Conservation (phyloP, 805 yeast species). For the Cyberlindnera petersonii region DNA sequence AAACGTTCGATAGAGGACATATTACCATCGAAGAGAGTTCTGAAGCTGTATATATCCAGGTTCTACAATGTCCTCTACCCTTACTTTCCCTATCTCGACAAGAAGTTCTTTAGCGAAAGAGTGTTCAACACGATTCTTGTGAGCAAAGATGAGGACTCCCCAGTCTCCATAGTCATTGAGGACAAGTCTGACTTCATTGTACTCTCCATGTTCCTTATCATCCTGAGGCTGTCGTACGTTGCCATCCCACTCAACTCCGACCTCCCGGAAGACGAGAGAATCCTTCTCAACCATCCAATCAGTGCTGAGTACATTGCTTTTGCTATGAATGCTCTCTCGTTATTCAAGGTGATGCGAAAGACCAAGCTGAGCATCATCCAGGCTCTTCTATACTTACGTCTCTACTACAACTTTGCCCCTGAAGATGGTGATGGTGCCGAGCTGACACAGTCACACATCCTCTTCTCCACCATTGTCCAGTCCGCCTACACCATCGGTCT, state of each 20-base stretch:
- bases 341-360: conserved; percentile 37
- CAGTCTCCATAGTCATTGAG: conserved; percentile 30
- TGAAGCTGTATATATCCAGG: conserved; percentile 39
- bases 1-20: conserved; percentile 32
- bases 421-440: conserved; percentile 48
- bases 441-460: conserved; percentile 37
- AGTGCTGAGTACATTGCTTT: conserved; percentile 33
- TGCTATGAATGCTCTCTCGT: conserved; percentile 38
- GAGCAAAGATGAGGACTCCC: conserved; percentile 24
- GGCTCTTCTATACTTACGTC: conserved; percentile 37
- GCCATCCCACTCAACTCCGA: conserved; percentile 32
- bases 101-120: conserved; percentile 30
- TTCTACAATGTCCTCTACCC: conserved; percentile 44
- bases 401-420: conserved; percentile 42
- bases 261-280: conserved; percentile 20
- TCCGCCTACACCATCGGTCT: conserved; percentile 44
- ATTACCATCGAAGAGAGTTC: conserved; percentile 36
- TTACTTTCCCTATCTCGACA: conserved; percentile 45
- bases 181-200: conserved; percentile 39
- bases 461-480: conserved; percentile 37
- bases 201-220: conserved; percentile 37
- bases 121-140: conserved; percentile 35
- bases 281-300: conserved; percentile 35
- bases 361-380: conserved; percentile 41
- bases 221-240: conserved; percentile 40